Conservation (phyloP, 768 basidiomycete genomes). For the Phanerodontia chrysosporium region DNA sequence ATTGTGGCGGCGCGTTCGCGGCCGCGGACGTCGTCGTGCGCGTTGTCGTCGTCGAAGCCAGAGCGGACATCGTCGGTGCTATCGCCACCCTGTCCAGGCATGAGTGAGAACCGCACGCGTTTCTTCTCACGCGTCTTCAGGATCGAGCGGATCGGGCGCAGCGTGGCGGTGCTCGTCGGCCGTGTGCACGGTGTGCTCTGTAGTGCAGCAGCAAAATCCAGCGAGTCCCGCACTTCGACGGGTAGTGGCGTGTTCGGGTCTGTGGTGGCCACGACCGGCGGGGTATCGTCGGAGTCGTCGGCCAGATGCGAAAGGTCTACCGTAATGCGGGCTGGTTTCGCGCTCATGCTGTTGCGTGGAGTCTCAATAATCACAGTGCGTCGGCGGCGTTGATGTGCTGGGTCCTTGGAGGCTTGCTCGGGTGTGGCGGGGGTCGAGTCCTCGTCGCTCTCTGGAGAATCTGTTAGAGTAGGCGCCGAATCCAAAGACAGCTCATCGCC, state of each 20-base stretch:
- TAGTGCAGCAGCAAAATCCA: conserved; percentile 9
- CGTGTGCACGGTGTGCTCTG: conserved; percentile 20
- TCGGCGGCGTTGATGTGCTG: conserved; percentile 20
- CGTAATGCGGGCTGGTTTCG: conserved; percentile 7
- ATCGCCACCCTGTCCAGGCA: conserved; percentile 15
- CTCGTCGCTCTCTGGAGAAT: not conserved
- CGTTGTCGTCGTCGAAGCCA: conserved; percentile 5
- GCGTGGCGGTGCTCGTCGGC: conserved; percentile 23
- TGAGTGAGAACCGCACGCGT: conserved; percentile 33
- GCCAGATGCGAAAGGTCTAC: conserved; percentile 14
- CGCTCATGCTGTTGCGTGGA: conserved; percentile 10
- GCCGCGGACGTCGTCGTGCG: not conserved
- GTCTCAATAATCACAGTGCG: conserved; percentile 29
- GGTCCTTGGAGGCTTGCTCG: not conserved
- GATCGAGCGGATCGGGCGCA: conserved; percentile 31
- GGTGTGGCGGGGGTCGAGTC: not conserved
- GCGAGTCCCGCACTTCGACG: conserved; percentile 15
- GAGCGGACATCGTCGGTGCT: not conserved
- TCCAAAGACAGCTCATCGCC: conserved; percentile 13
- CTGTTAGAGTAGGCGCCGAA: conserved; percentile 11
- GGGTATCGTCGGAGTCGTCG: conserved; percentile 5
- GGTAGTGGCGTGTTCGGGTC: conserved; percentile 9
- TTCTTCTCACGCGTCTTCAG: conserved; percentile 31
- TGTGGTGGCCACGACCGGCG: not conserved
- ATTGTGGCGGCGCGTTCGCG: conserved; percentile 2